Conservation (phyloP, 805 yeast genomes). For the Metschnikowia bowlesiae region DNA sequence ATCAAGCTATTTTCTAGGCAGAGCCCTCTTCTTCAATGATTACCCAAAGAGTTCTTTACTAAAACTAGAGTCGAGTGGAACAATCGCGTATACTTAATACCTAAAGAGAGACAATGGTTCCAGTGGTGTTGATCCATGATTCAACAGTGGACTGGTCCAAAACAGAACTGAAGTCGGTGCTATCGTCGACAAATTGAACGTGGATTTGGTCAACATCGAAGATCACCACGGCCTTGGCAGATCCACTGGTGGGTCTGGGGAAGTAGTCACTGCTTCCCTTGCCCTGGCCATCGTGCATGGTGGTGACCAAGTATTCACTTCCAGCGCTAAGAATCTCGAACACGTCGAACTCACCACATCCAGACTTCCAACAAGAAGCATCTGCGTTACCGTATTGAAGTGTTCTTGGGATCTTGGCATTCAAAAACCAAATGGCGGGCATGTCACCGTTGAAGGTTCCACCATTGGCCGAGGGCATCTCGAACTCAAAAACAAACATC, state of each 20-base stretch:
- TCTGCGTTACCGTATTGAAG: slow-evolving; percentile 79
- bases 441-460: slow-evolving; percentile 64
- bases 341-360: slow-evolving; percentile 97
- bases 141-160: slow-evolving; percentile 44
- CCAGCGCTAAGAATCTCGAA: slow-evolving; percentile 85
- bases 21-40: no score
- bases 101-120: slow-evolving; percentile 41
- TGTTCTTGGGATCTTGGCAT: slow-evolving; percentile 95
- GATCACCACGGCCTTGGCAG: slow-evolving; percentile 87
- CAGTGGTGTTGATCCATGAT: slow-evolving; percentile 52
- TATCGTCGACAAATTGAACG: slow-evolving; percentile 58
- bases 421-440: slow-evolving; percentile 98
- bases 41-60: no score
- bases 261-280: slow-evolving; percentile 89
- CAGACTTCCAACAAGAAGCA: slow-evolving; percentile 95
- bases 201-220: slow-evolving; percentile 57
- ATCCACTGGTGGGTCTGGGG: slow-evolving; percentile 69
- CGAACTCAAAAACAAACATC: slow-evolving; percentile 89
- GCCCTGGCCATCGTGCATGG: slow-evolving; percentile 86
- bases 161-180: slow-evolving; percentile 47
- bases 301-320: slow-evolving; percentile 58
- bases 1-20: no score
- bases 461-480: slow-evolving; percentile 70
- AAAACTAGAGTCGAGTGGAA: neutral
- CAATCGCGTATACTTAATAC: neutral